phyloP scores from a whole-genome alignment of 2,329 filamentous ascomycete species.

The Diaporthe velutina region DNA sequence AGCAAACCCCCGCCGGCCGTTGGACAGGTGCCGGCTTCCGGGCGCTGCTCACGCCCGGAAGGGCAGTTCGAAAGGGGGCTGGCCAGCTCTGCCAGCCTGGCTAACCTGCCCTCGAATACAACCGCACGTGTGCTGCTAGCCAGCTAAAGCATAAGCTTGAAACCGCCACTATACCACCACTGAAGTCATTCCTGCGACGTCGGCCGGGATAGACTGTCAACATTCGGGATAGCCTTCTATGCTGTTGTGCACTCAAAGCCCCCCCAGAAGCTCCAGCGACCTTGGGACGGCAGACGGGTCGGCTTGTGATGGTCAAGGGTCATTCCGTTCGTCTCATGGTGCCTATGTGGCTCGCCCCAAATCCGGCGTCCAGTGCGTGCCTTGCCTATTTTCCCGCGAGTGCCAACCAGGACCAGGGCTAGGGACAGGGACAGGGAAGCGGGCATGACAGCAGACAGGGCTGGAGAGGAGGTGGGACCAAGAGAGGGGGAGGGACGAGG shows the following conservation, averaged over 20 bases:
- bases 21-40: neutral
- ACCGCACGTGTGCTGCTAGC: neutral
- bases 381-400: slow-evolving; percentile 4
- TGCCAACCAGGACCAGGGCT: neutral
- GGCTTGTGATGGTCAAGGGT: neutral
- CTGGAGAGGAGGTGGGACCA: slow-evolving; percentile 13
- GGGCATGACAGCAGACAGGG: slow-evolving; percentile 9
- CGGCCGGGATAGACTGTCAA: neutral
- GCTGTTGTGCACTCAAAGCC: neutral
- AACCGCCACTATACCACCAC: neutral
- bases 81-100: too few relatives aligned
- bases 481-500: neutral
- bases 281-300: slow-evolving; percentile 5
- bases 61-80: neutral
- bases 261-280: neutral
- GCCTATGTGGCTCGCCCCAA: neutral
- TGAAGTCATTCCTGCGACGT: neutral
- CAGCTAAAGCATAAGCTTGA: neutral
- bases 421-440: neutral
- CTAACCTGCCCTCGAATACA: neutral
- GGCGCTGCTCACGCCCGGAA: too few relatives aligned
- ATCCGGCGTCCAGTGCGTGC: slow-evolving; percentile 7
- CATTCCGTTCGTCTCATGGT: neutral
- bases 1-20: neutral
- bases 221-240: neutral